Conservation (phyloP, 2,329 filamentous ascomycete genomes). For the Penicillium sp. region DNA sequence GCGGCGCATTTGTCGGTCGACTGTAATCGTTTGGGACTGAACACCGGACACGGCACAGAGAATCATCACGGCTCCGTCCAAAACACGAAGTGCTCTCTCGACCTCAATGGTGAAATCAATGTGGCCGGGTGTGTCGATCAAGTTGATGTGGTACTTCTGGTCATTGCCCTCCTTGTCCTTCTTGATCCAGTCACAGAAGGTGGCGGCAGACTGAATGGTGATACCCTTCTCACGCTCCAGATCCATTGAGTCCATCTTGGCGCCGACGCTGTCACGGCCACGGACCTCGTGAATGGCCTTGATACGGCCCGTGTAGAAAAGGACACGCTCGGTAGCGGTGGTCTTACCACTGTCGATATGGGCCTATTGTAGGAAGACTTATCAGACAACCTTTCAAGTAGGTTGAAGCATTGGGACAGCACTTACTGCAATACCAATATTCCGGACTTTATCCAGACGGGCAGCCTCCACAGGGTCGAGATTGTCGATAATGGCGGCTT, state of each 20-base stretch:
- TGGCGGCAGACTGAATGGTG: slow-evolving; percentile 96
- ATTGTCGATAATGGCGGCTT: slow-evolving; percentile 70
- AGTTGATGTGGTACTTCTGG: slow-evolving; percentile 92
- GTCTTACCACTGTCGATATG: slow-evolving; percentile 99
- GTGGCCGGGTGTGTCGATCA: slow-evolving; percentile 97
- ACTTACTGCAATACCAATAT: slow-evolving; percentile 93
- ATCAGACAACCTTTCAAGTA: slow-evolving; percentile 2
- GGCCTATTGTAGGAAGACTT: slow-evolving; percentile 54
- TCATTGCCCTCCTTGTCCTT: slow-evolving; percentile 72
- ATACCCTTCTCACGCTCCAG: slow-evolving; percentile 97
- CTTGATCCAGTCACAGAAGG: slow-evolving; percentile 96
- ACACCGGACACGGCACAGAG: slow-evolving; percentile 96
- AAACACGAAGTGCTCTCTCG: slow-evolving; percentile 86
- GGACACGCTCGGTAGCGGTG: slow-evolving; percentile 89
- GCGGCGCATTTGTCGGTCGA: slow-evolving; percentile 96
- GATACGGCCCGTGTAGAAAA: slow-evolving; percentile 97
- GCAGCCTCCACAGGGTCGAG: slow-evolving; percentile 75
- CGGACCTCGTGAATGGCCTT: slow-evolving; percentile 96
- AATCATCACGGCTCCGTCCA: slow-evolving; percentile 98
- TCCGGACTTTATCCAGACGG: slow-evolving; percentile 77
- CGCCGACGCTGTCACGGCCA: slow-evolving; percentile 82
- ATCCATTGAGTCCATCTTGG: slow-evolving; percentile 99
- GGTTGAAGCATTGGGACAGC: neutral
- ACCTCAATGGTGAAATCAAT: slow-evolving; percentile 99
- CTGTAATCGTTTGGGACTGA: slow-evolving; percentile 96